These are phyloP conservation scores for Solanum paucissectum DNA, from an alignment of 257 asterid species.

Conservation along the genomic window DNA sequence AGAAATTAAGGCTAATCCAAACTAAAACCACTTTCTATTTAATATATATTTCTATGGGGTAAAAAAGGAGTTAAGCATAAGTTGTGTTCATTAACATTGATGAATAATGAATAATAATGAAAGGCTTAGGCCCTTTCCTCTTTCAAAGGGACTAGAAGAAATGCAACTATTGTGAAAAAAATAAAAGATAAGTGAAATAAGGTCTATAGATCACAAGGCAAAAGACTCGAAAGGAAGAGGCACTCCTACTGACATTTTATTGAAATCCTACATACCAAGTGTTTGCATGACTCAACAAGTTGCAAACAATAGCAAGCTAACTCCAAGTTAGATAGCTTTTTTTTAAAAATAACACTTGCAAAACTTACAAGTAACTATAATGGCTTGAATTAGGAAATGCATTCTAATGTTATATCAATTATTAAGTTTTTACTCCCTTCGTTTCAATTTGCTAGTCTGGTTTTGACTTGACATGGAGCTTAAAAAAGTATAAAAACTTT, in stretches of 20 bases:
- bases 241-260: neutral
- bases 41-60: neutral
- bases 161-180: neutral
- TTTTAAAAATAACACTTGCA: neutral
- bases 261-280: neutral
- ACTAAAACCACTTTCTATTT: neutral
- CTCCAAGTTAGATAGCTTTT: neutral
- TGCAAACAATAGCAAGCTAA: neutral
- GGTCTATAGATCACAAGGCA: neutral
- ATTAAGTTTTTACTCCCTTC: neutral
- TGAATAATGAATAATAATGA: neutral
- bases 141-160: neutral
- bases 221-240: too few relatives aligned
- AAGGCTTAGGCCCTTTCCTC: neutral
- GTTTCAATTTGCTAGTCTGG: too few relatives aligned
- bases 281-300: neutral
- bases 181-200: neutral
- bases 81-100: neutral
- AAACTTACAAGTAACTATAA: neutral
- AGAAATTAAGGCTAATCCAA: neutral
- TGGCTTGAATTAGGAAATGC: neutral
- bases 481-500: neutral
- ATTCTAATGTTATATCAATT: neutral
- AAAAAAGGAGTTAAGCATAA: neutral
- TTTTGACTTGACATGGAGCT: neutral